These are phyloP conservation scores for Byssoonygena ceratinophila DNA, from an alignment of 2,329 filamentous ascomycete species.

Conservation along the genomic window DNA sequence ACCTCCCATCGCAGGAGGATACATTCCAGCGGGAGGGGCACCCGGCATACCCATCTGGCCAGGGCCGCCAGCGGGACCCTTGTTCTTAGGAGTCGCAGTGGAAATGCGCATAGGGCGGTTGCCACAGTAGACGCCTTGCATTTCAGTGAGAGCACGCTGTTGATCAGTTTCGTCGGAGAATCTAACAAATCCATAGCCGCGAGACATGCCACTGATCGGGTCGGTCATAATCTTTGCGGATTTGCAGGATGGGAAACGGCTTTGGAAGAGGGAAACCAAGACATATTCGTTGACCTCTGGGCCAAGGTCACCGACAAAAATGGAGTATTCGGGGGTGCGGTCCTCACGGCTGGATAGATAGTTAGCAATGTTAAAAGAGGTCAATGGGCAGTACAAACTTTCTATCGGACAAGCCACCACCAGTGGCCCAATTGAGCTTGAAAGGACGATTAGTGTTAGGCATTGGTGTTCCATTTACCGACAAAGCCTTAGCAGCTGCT, in stretches of 20 bases:
- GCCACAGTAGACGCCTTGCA: slow-evolving; percentile 98
- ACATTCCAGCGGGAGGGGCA: slow-evolving; percentile 49
- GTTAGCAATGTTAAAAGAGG: slow-evolving; percentile 5
- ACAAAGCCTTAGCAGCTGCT: slow-evolving; percentile 82
- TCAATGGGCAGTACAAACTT: slow-evolving; percentile 44
- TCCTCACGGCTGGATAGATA: slow-evolving; percentile 60
- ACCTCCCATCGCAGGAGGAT: slow-evolving; percentile 53
- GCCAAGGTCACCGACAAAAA: slow-evolving; percentile 95
- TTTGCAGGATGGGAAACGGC: slow-evolving; percentile 93
- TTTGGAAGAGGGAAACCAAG: slow-evolving; percentile 91
- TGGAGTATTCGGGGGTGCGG: slow-evolving; percentile 88
- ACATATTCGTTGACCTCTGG: slow-evolving; percentile 99
- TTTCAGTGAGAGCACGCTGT: slow-evolving; percentile 89
- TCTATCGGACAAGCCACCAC: slow-evolving; percentile 87
- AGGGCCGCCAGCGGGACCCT: slow-evolving; percentile 44
- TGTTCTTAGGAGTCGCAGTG: slow-evolving; percentile 94
- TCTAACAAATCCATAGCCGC: slow-evolving; percentile 94
- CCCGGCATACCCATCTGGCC: slow-evolving; percentile 44
- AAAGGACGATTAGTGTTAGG: slow-evolving; percentile 91
- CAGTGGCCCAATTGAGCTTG: slow-evolving; percentile 99
- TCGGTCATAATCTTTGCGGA: slow-evolving; percentile 99
- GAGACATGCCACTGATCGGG: slow-evolving; percentile 92
- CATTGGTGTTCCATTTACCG: slow-evolving; percentile 75
- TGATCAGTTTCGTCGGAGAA: slow-evolving; percentile 94
- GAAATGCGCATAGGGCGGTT: slow-evolving; percentile 98